Evolutionary conservation across 345 rosid species (phyloP), one percentile per base, ranked within the genome.

Genomic region (Citrus reticulata): DNA sequence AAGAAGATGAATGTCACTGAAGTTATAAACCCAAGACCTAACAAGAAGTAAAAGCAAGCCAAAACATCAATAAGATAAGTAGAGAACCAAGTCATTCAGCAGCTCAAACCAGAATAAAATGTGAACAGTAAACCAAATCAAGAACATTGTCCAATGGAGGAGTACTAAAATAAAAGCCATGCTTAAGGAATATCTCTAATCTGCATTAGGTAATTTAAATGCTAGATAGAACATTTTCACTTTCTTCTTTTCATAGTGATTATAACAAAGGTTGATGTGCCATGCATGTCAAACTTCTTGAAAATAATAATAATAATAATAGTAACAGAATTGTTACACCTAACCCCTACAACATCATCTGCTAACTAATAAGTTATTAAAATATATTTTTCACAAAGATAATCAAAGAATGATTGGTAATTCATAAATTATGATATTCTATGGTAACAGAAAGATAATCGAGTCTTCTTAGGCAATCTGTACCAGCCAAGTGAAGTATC

Each of bases 21-120:
- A 29, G 99, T 96, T 80, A 93, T 85, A 84, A 96, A 94, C 32
- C 99, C 99, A 85, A 96, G 94, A 80, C 98, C 99, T 96, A 80
- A 68, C 42, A 76, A 83, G 74, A 84, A 16, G 40, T 4, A 76
- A 79, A 80, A 61, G 58, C 63, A 60, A 83, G 70, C 29, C 49
- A 55, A 78, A 74, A 75, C n/a, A 80, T 77, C 25, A 70, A 74
- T 46, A 51, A 76, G 62, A 65, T 22, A 30, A 20, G 24, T 37
- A 6, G 24, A 46, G 54, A 5, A 64, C 7, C 9, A 32, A 65
- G 5, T 34, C 37, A 32, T 65, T 65, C 42, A 7, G 68, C 22
- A 72, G 55, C 63, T 29, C 34, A 32, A 71, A 20, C 22, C 27
- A 75, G 40, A 62, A 30, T 51, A 46, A 59, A 30, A 22, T 8